Conservation (phyloP, 352 stramenopile genomes). For the Ochromonadaceae sp. region DNA sequence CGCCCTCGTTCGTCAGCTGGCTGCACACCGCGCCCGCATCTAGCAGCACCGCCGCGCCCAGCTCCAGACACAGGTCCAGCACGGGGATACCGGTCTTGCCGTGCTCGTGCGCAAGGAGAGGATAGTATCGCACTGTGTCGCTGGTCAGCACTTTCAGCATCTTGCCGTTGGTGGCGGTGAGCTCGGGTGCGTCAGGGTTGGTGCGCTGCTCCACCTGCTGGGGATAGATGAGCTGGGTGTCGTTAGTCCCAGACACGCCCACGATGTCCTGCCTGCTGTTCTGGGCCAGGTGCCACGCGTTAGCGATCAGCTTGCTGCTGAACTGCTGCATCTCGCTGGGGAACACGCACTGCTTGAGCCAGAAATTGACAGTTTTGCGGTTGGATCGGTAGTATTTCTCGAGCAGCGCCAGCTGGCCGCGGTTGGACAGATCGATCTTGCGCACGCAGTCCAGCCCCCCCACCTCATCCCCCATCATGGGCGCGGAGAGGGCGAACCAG, state of each 20-base stretch:
- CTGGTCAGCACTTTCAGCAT: too few species aligned
- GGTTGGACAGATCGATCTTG: slow-evolving; percentile 55
- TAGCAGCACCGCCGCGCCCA: neutral
- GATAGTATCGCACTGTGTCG: too few species aligned
- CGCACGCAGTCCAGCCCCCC: slow-evolving; percentile 39
- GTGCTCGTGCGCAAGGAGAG: too few species aligned
- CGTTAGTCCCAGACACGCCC: slow-evolving; percentile 71
- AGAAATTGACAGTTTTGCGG: slow-evolving; percentile 62
- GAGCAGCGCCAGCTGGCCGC: slow-evolving; percentile 42
- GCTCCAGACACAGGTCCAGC: neutral
- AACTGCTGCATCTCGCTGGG: slow-evolving; percentile 56
- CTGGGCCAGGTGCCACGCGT: slow-evolving; percentile 55
- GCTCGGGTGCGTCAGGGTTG: slow-evolving; percentile 25
- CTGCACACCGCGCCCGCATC: neutral
- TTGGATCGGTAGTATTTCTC: slow-evolving; percentile 40
- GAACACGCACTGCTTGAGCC: slow-evolving; percentile 57
- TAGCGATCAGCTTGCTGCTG: slow-evolving; percentile 46
- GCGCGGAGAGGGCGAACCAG: slow-evolving; percentile 40
- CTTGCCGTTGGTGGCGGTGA: slow-evolving; percentile 56
- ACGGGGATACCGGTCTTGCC: slow-evolving; percentile 7
- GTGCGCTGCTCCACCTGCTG: slow-evolving; percentile 42
- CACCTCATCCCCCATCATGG: slow-evolving; percentile 13
- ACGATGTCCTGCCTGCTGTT: slow-evolving; percentile 37
- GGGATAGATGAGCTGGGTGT: slow-evolving; percentile 57
- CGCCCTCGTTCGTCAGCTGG: neutral